Base-by-base conservation (phyloP, 768 basidiomycete species). In the Serpula lacrymans region DNA sequence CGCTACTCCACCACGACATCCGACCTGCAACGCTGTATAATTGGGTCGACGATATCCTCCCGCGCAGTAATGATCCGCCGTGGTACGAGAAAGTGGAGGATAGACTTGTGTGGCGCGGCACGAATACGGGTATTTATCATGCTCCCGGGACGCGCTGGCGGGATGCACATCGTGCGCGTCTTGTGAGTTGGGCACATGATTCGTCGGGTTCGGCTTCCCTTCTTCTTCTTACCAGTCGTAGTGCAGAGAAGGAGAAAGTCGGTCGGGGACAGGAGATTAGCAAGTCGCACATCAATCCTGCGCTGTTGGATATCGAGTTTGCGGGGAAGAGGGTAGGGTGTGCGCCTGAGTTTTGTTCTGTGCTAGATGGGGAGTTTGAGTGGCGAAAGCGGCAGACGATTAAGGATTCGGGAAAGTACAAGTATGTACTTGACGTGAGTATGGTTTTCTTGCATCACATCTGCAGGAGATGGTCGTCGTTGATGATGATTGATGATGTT, bases 81-180 rank as follows among this genome's bases (percentile, higher is more conserved):
- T 91, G 82, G 77, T 74, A 79, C 12, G 67, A 74, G 23, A 88
- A 83, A 63, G 21, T 62, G 1, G 74, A 84, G 53, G 77, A 82
- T 44, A 64, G 75, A 3, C 48, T 88, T 13, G 65, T 78, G 28
- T 89, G 88, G 88, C 70, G 88, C 28, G 88, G 88, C 3, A 76
- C 76, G 29, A 84, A 78, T 32, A 88, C 87, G 0, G 88, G 87
- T 8, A 82, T 78, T 14, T 63, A 49, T 37, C 70, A 75, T 25
- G 51, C 60, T 11, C 40, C 53, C 2, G 39, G 48, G 1, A 62
- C 69, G 6, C 61, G 63, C 5, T 84, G 82, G 83, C 39, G 56
- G 47, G 51, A 65, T 16, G 64, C 70, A 5, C 83, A 84, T 40
- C 63, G 83, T 1, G 54, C 68, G 16, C 62, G 69, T 16, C 58